phyloP scores from a whole-genome alignment of 208 protist species.

The Naegleria lovaniensis region DNA sequence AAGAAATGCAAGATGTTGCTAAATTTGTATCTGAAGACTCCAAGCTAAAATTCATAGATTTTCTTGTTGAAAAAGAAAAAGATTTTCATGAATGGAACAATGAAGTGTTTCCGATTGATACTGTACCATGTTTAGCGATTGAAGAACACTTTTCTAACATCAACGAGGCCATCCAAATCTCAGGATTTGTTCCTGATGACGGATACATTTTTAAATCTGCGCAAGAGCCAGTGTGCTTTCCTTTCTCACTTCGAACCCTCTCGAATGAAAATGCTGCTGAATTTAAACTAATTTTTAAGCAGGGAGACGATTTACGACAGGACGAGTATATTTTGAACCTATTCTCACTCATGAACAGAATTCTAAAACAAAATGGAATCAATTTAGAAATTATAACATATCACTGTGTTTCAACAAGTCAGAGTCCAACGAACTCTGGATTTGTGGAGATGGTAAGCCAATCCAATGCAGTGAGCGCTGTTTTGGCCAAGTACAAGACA shows the following conservation, averaged over 20 bases:
- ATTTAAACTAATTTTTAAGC: conserved; percentile 77
- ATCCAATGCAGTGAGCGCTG: not conserved
- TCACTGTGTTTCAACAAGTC: conserved; percentile 44
- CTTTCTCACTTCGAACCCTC: conserved; percentile 29
- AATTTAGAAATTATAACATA: conserved; percentile 55
- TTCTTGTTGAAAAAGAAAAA: not conserved
- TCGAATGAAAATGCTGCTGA: conserved; percentile 51
- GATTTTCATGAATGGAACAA: not conserved
- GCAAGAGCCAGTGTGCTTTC: not conserved
- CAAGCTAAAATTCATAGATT: not conserved
- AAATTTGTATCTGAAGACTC: not conserved
- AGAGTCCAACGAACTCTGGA: not conserved
- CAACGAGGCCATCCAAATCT: not conserved
- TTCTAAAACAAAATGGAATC: conserved; percentile 54
- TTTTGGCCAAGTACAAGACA: not conserved
- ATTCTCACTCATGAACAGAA: conserved; percentile 54
- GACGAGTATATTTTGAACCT: conserved; percentile 89
- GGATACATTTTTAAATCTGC: conserved; percentile 8
- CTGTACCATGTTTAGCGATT: not conserved
- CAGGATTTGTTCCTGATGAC: not conserved
- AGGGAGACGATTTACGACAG: conserved; percentile 89
- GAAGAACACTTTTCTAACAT: not conserved
- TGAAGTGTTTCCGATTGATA: not conserved
- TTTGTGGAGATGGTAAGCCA: not conserved
- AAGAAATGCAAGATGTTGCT: not conserved